Evolutionary conservation across 163 green algal genomes (phyloP).

Genomic region (Trebouxia gelatinosa): DNA sequence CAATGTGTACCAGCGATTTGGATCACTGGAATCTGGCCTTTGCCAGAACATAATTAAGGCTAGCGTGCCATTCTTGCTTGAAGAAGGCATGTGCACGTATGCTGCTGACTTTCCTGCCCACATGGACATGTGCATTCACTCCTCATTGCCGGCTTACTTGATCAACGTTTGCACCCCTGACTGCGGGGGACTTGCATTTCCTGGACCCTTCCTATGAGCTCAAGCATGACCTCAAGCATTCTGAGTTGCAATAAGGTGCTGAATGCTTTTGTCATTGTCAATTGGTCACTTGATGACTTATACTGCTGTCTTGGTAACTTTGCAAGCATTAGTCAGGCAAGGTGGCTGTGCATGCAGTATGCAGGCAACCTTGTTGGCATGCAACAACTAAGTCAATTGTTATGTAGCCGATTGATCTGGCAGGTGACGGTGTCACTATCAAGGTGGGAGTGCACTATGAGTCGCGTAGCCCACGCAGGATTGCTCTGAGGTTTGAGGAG

Average conservation of each 20-base stretch:
- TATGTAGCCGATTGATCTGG: neutral
- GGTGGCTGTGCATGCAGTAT: neutral
- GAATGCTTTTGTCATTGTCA: neutral
- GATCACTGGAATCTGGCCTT: slow-evolving; percentile 40
- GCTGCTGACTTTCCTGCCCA: slow-evolving; percentile 40
- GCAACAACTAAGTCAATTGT: neutral
- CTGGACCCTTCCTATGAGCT: no score
- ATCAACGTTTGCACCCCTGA: neutral
- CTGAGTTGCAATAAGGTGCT: no score
- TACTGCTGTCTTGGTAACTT: neutral
- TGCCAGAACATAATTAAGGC: slow-evolving; percentile 83
- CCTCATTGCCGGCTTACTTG: neutral
- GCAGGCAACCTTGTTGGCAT: neutral
- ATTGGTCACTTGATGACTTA: neutral
- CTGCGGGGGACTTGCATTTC: no score
- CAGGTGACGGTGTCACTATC: slow-evolving; percentile 24
- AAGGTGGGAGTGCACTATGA: slow-evolving; percentile 58
- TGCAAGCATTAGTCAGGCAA: neutral
- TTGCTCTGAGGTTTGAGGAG: slow-evolving; percentile 69
- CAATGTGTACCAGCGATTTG: slow-evolving; percentile 75
- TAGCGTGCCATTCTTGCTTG: slow-evolving; percentile 51
- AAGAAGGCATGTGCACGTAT: slow-evolving; percentile 37
- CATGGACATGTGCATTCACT: neutral
- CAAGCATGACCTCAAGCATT: no score
- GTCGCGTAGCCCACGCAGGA: slow-evolving; percentile 56